Evolutionary conservation across 2,329 filamentous ascomycete genomes (phyloP), one percentile per base, ranked within the genome.

Genomic region (Trichoderma atroviride): DNA sequence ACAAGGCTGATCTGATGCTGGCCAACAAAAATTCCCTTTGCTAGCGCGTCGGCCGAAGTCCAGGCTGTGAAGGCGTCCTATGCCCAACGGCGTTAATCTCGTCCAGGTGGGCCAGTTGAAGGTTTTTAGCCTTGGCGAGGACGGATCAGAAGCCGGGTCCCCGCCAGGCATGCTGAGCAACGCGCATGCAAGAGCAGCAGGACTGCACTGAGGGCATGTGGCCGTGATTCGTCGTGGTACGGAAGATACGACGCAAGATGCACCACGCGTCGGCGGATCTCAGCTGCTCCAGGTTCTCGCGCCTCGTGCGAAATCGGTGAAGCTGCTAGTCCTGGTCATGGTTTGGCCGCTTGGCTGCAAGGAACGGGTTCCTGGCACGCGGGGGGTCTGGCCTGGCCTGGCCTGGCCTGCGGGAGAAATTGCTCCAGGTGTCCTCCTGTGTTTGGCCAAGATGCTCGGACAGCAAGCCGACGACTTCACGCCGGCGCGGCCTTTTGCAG

Each of bases 111-210:
- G 60, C 43, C 67, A 4, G 47, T 60, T 68, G 57, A 68, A 69
- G 67, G 37, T 69, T 69, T 64, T 64, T 69, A 37, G 59, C 22
- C 67, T 69, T 69, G 67, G 53, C 67, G 40, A 57, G 59, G 53
- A 69, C 67, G 67, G 67, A 69, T 69, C 67, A 69, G 59, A 63
- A 60, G 40, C 59, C 59, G 43, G 57, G 33, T 31, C 65, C 57
- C 56, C 59, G 58, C 58, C n/a, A 47, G 27, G 7, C 10, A 57
- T 58, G 35, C 37, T 5, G 40, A 19, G 40, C 40, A 43, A 40
- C 37, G 19, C 16, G 40, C 40, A 43, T 43, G 40, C 40, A 43
- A 43, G 40, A 43, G 40, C 37, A 40, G 60, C 53, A 31, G 24
- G 27, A 58, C 35, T 59, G 19, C 27, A 11, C 37, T 14, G 55